Percentiles rank a stretch among this genome's conserved stretches.
Conservation (phyloP, 805 yeast genomes). For the Wickerhamiella slavikovae region DNA sequence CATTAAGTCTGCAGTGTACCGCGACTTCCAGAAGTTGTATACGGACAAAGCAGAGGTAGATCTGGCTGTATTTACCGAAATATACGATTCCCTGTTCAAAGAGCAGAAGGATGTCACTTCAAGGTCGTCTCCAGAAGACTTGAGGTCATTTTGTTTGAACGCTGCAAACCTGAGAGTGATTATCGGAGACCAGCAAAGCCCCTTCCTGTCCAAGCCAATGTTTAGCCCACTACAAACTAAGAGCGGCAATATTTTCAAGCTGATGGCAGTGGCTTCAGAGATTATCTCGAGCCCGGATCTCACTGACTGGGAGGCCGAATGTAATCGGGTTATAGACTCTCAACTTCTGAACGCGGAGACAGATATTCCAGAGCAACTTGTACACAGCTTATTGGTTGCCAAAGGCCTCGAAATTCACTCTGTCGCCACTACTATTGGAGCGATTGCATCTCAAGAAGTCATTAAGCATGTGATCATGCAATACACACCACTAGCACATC, state of each 20-base stretch:
- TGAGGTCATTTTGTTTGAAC: conserved; percentile 40
- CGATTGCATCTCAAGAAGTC: conserved; percentile 68
- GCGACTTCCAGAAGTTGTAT: conserved; percentile 37
- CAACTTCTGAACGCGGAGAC: not conserved
- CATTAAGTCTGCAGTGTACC: conserved; percentile 43
- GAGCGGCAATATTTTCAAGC: not conserved
- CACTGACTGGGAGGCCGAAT: not conserved
- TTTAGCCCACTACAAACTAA: too few species aligned
- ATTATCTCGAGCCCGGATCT: not conserved
- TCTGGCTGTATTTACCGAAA: conserved; percentile 18
- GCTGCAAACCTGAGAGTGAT: conserved; percentile 23
- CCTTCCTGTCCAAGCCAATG: too few species aligned
- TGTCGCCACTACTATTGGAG: conserved; percentile 55
- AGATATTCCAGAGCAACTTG: not conserved
- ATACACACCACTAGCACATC: conserved; percentile 56
- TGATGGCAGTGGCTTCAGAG: not conserved
- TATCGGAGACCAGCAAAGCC: too few species aligned
- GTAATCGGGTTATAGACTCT: not conserved
- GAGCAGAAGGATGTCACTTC: conserved; percentile 13
- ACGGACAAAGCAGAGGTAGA: conserved; percentile 33
- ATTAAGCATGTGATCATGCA: conserved; percentile 59
- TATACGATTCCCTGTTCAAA: too few species aligned
- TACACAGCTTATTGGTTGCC: not conserved
- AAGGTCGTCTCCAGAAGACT: conserved; percentile 19
- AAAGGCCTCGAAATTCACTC: conserved; percentile 28